Evolutionary conservation across 2,329 filamentous ascomycete species (phyloP).

Genomic region (Neoascochyta sp.): DNA sequence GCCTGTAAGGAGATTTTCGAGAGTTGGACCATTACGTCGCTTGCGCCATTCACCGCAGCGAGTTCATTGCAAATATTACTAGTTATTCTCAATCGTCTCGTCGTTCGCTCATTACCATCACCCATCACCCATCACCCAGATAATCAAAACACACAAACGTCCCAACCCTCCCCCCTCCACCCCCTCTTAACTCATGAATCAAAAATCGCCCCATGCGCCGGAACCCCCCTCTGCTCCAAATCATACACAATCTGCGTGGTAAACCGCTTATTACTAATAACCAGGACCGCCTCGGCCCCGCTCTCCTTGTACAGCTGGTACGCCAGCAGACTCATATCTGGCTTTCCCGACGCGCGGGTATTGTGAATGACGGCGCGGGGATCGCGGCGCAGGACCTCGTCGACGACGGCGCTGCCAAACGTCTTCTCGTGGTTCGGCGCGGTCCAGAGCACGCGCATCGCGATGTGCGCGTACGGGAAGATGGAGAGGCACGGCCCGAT

Average conservation of each 20-base stretch:
- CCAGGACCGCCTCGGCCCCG: constrained; percentile 64
- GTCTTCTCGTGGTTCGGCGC: constrained; percentile 61
- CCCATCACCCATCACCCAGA: no score
- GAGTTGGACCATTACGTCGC: no score
- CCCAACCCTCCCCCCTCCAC: no score
- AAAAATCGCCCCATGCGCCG: constrained; percentile 72
- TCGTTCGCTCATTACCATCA: no score
- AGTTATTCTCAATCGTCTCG: no score
- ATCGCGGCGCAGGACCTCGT: constrained; percentile 58
- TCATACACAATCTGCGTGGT: constrained; percentile 69
- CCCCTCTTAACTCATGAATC: no score
- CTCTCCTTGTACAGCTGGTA: constrained; percentile 53
- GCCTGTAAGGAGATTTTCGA: no score
- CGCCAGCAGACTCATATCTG: constrained; percentile 59
- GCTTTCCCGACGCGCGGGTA: constrained; percentile 58
- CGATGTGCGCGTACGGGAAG: constrained; percentile 47
- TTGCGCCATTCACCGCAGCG: no score
- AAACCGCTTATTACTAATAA: constrained; percentile 69
- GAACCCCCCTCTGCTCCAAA: constrained; percentile 63
- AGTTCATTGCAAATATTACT: no score
- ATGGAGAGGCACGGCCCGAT: constrained; percentile 48
- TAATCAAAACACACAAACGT: no score
- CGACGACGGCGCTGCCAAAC: constrained; percentile 59
- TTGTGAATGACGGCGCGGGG: constrained; percentile 65
- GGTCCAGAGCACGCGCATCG: constrained; percentile 67